A percentile compares a stretch with the other conserved stretches of the same genome.
These are phyloP conservation scores for Psilocybe cubensis DNA, from an alignment of 768 basidiomycete species.

Conservation along the genomic window DNA sequence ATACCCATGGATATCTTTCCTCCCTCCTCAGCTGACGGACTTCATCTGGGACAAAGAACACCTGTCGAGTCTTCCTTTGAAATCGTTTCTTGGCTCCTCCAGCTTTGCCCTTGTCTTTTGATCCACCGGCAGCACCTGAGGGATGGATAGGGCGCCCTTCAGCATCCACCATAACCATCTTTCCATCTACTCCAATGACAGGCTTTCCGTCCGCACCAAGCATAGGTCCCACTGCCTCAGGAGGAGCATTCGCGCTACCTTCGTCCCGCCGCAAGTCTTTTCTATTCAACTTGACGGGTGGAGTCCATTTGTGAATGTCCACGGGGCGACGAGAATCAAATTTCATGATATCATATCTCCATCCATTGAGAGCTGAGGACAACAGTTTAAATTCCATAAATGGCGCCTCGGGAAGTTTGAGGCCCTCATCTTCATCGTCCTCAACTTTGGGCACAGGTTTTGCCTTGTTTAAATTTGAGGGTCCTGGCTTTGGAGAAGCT, in stretches of 20 bases:
- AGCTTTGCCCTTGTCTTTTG: constrained; percentile 28
- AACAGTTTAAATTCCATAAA: constrained; percentile 80
- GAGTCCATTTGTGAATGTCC: constrained; percentile 69
- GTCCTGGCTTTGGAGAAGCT: constrained; percentile 42
- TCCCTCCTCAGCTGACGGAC: constrained; percentile 79
- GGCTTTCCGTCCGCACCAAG: constrained; percentile 83
- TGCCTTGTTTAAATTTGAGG: constrained; percentile 31
- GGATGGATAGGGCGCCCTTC: constrained; percentile 73
- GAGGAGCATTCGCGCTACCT: constrained; percentile 33
- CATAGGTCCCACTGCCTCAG: constrained; percentile 71
- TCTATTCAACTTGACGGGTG: constrained; percentile 85
- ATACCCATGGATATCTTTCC: constrained; percentile 91
- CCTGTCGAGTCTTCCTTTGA: constrained; percentile 83
- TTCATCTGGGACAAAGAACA: constrained; percentile 81
- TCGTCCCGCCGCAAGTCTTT: constrained; percentile 73
- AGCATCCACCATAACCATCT: constrained; percentile 79
- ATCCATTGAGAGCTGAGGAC: constrained; percentile 79
- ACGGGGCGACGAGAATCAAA: constrained; percentile 77
- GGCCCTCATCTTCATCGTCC: constrained; percentile 47
- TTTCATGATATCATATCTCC: constrained; percentile 94
- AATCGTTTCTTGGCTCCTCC: constrained; percentile 67
- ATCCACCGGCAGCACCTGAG: constrained; percentile 24
- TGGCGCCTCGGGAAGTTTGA: constrained; percentile 66
- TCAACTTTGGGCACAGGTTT: constrained; percentile 22
- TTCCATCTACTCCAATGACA: constrained; percentile 77